Evolutionary conservation across 2,329 filamentous ascomycete genomes (phyloP).

Genomic region (Penicillium digitatum): DNA sequence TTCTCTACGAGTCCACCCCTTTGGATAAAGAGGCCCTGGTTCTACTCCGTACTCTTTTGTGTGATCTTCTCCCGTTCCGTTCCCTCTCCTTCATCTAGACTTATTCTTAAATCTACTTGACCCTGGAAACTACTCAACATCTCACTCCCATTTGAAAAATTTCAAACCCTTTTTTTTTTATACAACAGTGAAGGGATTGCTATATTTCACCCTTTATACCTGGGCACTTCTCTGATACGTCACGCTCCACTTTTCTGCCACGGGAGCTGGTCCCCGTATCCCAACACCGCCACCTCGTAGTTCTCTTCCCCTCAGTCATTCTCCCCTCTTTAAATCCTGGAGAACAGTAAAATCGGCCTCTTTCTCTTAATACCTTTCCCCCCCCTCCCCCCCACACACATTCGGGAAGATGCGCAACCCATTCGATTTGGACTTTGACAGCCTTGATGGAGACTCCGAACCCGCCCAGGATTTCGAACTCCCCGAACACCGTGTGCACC

Average conservation of each 20-base stretch:
- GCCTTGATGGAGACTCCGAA: constrained; percentile 24
- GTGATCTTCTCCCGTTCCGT: not conserved
- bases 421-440: constrained; percentile 31
- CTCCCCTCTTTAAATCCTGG: constrained; percentile 8
- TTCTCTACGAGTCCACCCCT: constrained; percentile 15
- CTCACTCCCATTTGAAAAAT: not conserved
- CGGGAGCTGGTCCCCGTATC: constrained; percentile 12
- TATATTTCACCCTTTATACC: not conserved
- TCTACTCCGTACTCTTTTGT: not conserved
- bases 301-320: constrained; percentile 6
- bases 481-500: constrained; percentile 15
- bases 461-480: constrained; percentile 10
- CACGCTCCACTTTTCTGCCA: constrained; percentile 16
- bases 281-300: constrained; percentile 14
- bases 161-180: not conserved
- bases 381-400: not conserved
- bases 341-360: constrained; percentile 7
- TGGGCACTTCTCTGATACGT: constrained; percentile 8
- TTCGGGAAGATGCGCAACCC: constrained; percentile 28
- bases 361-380: not conserved
- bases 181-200: not conserved
- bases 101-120: not conserved
- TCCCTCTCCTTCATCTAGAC: not conserved
- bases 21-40: constrained; percentile 25
- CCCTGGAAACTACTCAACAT: not conserved